phyloP scores from a whole-genome alignment of 306 rosid species.

The Biancaea sappan region DNA sequence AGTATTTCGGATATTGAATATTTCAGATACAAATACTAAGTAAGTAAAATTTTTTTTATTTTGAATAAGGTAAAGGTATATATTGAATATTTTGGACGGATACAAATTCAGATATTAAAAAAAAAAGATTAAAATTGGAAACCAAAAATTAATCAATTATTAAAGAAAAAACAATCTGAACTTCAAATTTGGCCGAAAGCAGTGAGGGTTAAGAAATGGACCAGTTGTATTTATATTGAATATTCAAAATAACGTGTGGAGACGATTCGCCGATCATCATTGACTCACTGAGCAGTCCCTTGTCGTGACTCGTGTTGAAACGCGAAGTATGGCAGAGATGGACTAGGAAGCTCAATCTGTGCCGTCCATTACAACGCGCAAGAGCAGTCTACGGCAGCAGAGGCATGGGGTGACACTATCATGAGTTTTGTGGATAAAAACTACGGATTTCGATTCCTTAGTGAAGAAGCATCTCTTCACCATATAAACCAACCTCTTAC shows the following conservation, averaged over 20 bases:
- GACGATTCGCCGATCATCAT: background rate
- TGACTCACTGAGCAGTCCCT: conserved; percentile 15
- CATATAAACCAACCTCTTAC: conserved; percentile 19
- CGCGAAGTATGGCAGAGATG: background rate
- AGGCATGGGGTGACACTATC: conserved; percentile 22
- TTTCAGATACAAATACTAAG: no score
- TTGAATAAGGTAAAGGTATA: no score
- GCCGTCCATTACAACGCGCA: conserved; percentile 27
- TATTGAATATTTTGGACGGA: no score
- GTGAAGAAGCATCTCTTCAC: conserved; percentile 30
- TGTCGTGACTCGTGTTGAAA: background rate
- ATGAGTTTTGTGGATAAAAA: background rate
- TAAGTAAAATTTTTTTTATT: no score
- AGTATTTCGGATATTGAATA: no score
- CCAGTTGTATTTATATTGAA: background rate
- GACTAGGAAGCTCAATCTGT: conserved; percentile 32
- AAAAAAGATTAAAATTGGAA: no score
- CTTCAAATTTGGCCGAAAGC: background rate
- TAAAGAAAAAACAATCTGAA: no score
- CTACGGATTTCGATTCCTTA: conserved; percentile 26
- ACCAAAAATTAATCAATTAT: no score
- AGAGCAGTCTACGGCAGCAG: conserved; percentile 29
- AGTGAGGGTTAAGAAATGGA: background rate
- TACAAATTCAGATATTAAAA: no score
- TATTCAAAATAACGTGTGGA: no score